A percentile compares a stretch with the other conserved stretches of the same genome.
Conservation (phyloP, 352 stramenopile species). For the Phytophthora tentaculata region DNA sequence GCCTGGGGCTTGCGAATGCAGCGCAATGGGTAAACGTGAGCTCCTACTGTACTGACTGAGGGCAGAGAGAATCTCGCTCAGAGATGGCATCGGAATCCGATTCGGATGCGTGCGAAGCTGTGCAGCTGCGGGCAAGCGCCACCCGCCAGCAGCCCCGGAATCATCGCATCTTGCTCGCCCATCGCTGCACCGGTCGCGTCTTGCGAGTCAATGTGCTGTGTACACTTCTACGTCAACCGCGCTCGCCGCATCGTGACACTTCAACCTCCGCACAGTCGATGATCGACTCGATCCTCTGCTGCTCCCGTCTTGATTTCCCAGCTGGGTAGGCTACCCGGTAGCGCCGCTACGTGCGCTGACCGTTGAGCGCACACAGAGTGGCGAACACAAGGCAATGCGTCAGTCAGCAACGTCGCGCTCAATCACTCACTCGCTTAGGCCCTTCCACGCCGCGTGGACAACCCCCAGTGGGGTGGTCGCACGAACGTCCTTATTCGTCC, state of each 20-base stretch:
- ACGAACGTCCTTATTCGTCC: no score
- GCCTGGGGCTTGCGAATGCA: no score
- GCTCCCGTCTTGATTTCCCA: constrained; percentile 21
- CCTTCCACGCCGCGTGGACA: no score
- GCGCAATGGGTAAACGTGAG: no score
- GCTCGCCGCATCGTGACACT: constrained; percentile 23
- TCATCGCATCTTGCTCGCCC: constrained; percentile 4
- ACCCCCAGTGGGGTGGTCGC: no score
- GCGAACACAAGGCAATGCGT: neutral
- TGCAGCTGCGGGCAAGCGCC: constrained; percentile 1
- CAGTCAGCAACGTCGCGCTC: constrained; percentile 8
- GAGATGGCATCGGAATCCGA: neutral
- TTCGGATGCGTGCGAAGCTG: neutral
- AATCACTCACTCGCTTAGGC: no score
- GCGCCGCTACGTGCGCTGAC: no score
- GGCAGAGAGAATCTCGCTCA: no score
- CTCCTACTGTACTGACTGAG: no score
- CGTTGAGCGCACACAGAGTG: neutral
- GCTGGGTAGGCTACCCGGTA: no score
- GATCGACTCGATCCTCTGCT: no score
- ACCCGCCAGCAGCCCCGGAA: constrained; percentile 6
- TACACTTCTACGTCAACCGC: constrained; percentile 6
- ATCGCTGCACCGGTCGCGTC: neutral
- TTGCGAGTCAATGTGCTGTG: constrained; percentile 2
- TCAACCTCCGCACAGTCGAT: constrained; percentile 10